Percentiles rank a stretch among this genome's conserved stretches.
These are phyloP conservation scores for Zygosaccharomyces bailii DNA, from an alignment of 805 yeast genomes.

Conservation along the genomic window DNA sequence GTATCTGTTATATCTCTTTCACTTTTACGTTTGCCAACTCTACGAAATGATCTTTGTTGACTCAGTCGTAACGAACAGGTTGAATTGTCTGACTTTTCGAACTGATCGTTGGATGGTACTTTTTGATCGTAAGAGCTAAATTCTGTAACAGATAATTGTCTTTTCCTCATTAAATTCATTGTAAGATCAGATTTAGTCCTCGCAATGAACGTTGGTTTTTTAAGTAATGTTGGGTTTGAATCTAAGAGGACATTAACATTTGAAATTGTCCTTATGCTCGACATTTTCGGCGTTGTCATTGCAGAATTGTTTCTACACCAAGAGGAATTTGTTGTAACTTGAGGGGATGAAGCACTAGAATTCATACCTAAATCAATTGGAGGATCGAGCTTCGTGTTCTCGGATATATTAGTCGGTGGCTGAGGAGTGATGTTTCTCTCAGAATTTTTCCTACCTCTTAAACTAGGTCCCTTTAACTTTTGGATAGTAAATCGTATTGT, in stretches of 20 bases:
- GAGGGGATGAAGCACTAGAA: slow-evolving; percentile 17
- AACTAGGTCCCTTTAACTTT: slow-evolving; percentile 47
- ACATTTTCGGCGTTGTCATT: slow-evolving; percentile 7
- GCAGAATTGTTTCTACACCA: slow-evolving; percentile 2
- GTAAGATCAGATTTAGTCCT: slow-evolving; percentile 31
- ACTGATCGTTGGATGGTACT: not conserved
- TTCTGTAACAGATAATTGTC: slow-evolving; percentile 30
- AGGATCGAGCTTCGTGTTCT: not conserved
- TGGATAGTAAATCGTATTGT: slow-evolving; percentile 45
- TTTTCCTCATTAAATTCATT: slow-evolving; percentile 29
- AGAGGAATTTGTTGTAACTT: slow-evolving; percentile 3
- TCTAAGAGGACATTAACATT: slow-evolving; percentile 29
- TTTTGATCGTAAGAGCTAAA: slow-evolving; percentile 11
- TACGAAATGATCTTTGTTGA: slow-evolving; percentile 26
- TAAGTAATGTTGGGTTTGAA: slow-evolving; percentile 15
- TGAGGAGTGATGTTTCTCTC: slow-evolving; percentile 8
- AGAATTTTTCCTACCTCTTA: slow-evolving; percentile 27
- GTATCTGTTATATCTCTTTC: not conserved
- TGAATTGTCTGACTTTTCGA: not conserved
- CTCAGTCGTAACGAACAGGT: not conserved
- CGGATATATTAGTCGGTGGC: slow-evolving; percentile 1
- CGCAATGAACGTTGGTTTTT: slow-evolving; percentile 21
- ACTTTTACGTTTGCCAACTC: slow-evolving; percentile 31
- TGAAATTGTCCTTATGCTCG: slow-evolving; percentile 23
- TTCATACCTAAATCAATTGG: slow-evolving; percentile 11